Percentiles rank a stretch among this genome's conserved stretches.
These are phyloP conservation scores for Coniophora puteana DNA, from an alignment of 1,284 basidiomycete species.

Conservation along the genomic window DNA sequence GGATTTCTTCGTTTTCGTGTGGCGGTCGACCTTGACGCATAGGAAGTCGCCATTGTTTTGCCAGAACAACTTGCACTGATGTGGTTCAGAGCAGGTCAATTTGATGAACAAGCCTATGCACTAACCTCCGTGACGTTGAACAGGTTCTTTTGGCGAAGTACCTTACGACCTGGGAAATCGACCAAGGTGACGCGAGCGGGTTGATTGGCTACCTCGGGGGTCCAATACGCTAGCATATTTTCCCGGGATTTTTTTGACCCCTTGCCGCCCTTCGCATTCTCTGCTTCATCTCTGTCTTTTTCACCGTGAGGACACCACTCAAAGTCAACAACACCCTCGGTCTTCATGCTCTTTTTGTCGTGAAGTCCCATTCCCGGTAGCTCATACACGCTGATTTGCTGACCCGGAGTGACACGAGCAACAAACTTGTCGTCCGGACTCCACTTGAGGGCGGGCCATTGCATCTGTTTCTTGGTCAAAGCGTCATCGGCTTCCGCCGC, in stretches of 20 bases:
- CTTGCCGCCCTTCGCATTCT: slow-evolving; percentile 54
- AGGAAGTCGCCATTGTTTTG: slow-evolving; percentile 99
- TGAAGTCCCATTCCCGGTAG: slow-evolving; percentile 92
- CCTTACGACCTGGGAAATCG: slow-evolving; percentile 81
- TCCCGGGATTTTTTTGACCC: slow-evolving; percentile 67
- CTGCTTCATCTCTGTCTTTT: slow-evolving; percentile 76
- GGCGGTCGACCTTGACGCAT: slow-evolving; percentile 98
- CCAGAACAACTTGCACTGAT: slow-evolving; percentile 96
- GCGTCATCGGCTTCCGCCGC: slow-evolving; percentile 53
- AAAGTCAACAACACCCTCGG: slow-evolving; percentile 97
- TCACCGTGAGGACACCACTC: slow-evolving; percentile 98
- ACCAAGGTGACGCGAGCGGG: slow-evolving; percentile 95
- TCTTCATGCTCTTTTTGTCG: slow-evolving; percentile 97
- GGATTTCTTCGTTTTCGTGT: slow-evolving; percentile 99
- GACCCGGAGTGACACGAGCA: slow-evolving; percentile 83
- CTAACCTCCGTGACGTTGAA: slow-evolving; percentile 96
- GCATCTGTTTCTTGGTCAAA: slow-evolving; percentile 74
- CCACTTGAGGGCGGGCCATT: slow-evolving; percentile 98
- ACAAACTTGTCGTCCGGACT: slow-evolving; percentile 94
- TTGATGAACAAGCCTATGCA: slow-evolving; percentile 13
- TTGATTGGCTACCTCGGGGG: slow-evolving; percentile 94
- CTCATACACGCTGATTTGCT: slow-evolving; percentile 96
- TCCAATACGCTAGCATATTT: slow-evolving; percentile 98
- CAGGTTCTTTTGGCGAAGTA: slow-evolving; percentile 93
- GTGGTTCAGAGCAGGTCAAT: slow-evolving; percentile 4